phyloP scores from a whole-genome alignment of 257 asterid species.

The Osmanthus fragrans region DNA sequence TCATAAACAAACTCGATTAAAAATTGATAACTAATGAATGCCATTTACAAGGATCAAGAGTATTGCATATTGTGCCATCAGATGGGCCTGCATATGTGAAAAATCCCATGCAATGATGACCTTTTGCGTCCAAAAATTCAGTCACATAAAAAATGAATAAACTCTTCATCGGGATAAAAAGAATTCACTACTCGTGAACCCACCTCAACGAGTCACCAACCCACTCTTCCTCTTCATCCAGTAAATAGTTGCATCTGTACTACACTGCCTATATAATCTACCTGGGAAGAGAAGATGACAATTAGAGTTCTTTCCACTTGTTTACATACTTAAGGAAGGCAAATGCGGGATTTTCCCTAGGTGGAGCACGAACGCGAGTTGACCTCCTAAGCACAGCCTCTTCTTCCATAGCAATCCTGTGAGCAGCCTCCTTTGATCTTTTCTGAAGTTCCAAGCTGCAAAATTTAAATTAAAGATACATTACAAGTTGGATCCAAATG shows the following conservation, averaged over 20 bases:
- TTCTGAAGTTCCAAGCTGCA: slow-evolving; percentile 70
- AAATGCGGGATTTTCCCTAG: slow-evolving; percentile 62
- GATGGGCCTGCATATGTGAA: slow-evolving; percentile 32
- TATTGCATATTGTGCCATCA: slow-evolving; percentile 19
- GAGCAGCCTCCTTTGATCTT: slow-evolving; percentile 57
- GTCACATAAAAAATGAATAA: slow-evolving; percentile 46
- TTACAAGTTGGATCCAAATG: background rate
- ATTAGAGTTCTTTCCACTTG: slow-evolving; percentile 70
- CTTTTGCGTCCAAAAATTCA: slow-evolving; percentile 8
- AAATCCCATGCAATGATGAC: slow-evolving; percentile 31
- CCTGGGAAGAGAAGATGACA: slow-evolving; percentile 16
- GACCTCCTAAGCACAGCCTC: slow-evolving; percentile 80
- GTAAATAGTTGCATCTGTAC: background rate
- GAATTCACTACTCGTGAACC: slow-evolving; percentile 30
- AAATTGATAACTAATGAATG: background rate
- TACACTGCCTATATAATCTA: slow-evolving; percentile 1
- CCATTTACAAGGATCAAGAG: slow-evolving; percentile 16
- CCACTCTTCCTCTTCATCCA: slow-evolving; percentile 22
- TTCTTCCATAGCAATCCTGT: slow-evolving; percentile 60
- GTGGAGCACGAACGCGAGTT: slow-evolving; percentile 89
- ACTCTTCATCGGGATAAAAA: slow-evolving; percentile 20
- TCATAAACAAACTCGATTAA: background rate
- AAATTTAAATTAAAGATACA: slow-evolving; percentile 6
- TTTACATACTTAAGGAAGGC: slow-evolving; percentile 85
- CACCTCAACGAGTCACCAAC: slow-evolving; percentile 22